Evolutionary conservation across 208 protist species (phyloP).

Genomic region (Trypanosoma mega): DNA sequence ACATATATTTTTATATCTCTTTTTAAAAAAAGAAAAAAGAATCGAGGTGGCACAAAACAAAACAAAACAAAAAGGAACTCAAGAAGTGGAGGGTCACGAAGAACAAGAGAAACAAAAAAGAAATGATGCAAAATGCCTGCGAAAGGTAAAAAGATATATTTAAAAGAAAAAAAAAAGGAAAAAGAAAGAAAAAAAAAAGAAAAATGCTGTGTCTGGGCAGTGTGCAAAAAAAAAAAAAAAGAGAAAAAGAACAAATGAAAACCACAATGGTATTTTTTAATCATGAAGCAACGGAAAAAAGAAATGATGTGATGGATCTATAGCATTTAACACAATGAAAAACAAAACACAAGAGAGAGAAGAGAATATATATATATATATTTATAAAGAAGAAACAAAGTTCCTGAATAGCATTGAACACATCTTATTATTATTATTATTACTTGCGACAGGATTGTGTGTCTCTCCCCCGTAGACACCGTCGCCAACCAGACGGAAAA

Average conservation of each 20-base stretch:
- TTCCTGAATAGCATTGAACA: no score
- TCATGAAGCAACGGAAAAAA: constrained; percentile 1
- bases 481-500: constrained; percentile 6
- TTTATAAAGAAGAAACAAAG: no score
- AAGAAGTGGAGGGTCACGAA: neutral
- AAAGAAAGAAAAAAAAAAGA: constrained; percentile 6
- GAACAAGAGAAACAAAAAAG: constrained; percentile 1
- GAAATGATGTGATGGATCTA: neutral
- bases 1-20: no score
- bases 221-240: constrained; percentile 2
- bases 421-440: constrained; percentile 1
- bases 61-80: no score
- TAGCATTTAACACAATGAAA: no score
- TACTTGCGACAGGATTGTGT: neutral
- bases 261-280: no score
- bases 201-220: neutral
- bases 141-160: neutral
- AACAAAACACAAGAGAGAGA: no score
- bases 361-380: no score
- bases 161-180: neutral
- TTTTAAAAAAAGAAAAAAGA: neutral
- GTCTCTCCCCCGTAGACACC: neutral
- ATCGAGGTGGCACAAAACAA: no score
- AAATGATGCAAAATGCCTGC: neutral
- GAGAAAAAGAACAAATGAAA: neutral